Evolutionary conservation across 1,284 basidiomycete species (phyloP).

Genomic region (Hymenochaete sp.): DNA sequence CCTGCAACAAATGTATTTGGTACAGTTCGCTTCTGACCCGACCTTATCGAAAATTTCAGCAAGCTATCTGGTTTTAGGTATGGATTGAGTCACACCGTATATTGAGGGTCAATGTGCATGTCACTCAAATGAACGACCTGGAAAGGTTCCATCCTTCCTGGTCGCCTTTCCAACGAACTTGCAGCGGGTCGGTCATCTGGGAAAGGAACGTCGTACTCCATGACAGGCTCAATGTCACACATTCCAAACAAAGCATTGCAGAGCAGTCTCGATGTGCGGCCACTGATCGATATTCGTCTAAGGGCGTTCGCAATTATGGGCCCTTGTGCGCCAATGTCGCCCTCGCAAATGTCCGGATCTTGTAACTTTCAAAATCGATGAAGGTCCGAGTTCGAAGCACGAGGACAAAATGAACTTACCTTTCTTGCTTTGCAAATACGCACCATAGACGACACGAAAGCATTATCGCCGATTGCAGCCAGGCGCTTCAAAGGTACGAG

Average conservation of each 20-base stretch:
- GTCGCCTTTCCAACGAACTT: not conserved
- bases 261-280: conserved; percentile 44
- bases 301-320: conserved; percentile 52
- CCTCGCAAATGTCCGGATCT: conserved; percentile 46
- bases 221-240: conserved; percentile 40
- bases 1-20: conserved; percentile 51
- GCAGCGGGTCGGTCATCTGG: conserved; percentile 27
- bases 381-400: not conserved
- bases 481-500: conserved; percentile 35
- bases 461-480: conserved; percentile 34
- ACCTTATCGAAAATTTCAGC: conserved; percentile 23
- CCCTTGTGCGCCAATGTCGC: conserved; percentile 40
- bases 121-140: conserved; percentile 47
- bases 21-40: conserved; percentile 46
- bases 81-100: conserved; percentile 29
- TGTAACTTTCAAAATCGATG: conserved; percentile 23
- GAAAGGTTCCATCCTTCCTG: conserved; percentile 27
- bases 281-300: conserved; percentile 37
- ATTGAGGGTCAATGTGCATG: conserved; percentile 45
- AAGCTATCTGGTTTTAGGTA: not conserved
- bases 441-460: conserved; percentile 33
- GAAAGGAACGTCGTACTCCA: conserved; percentile 35
- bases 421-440: conserved; percentile 34
- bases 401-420: conserved; percentile 24
- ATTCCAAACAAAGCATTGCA: conserved; percentile 50